Evolutionary conservation across 140 eudicot species (phyloP).

Genomic region (Bidens hawaiensis): DNA sequence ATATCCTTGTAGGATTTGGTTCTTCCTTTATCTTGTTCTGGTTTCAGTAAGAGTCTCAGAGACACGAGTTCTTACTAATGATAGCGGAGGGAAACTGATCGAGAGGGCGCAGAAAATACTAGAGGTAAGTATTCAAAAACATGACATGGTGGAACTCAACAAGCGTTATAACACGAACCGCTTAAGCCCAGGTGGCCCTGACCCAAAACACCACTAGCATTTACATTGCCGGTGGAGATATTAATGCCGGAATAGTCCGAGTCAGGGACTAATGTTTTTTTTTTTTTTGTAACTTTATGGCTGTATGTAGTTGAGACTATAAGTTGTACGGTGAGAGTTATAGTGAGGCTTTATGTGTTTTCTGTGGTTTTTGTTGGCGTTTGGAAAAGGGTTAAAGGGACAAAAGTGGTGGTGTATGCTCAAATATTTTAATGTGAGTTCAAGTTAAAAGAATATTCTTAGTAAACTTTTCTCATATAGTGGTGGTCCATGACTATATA

Average conservation of each 20-base stretch:
- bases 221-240: neutral
- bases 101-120: slow-evolving; percentile 42
- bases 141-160: slow-evolving; percentile 25
- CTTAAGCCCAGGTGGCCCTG: slow-evolving; percentile 83
- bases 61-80: slow-evolving; percentile 22
- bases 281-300: neutral
- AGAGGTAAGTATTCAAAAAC: slow-evolving; percentile 36
- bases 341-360: neutral
- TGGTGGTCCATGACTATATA: slow-evolving; percentile 29
- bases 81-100: slow-evolving; percentile 29
- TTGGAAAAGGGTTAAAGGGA: neutral
- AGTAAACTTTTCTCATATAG: slow-evolving; percentile 12
- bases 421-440: slow-evolving; percentile 8
- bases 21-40: slow-evolving; percentile 23
- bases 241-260: neutral
- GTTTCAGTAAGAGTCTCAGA: slow-evolving; percentile 19
- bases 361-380: neutral
- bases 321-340: neutral
- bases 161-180: slow-evolving; percentile 35
- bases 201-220: slow-evolving; percentile 68
- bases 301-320: neutral
- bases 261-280: neutral
- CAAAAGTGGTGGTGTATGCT: too few relatives aligned
- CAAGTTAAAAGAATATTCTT: slow-evolving; percentile 19
- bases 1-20: slow-evolving; percentile 19